Base-by-base conservation (phyloP, 1,284 basidiomycete genomes). In the Anthracocystis setariae region DNA sequence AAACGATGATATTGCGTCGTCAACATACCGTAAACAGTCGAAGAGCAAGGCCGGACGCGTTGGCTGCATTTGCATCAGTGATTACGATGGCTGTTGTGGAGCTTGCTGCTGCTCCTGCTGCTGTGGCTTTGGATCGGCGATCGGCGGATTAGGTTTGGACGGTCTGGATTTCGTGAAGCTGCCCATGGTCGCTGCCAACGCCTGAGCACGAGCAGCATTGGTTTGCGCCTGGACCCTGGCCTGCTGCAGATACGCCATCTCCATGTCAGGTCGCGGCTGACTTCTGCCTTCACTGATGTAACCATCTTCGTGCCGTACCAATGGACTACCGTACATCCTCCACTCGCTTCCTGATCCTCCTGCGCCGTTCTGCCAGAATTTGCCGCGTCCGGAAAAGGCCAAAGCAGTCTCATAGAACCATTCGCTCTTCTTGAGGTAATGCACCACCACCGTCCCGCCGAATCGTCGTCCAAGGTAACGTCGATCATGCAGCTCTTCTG, bases 341-440 rank as follows among this genome's bases (percentile, higher is more conserved):
- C 74, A 80, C 21, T 74, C 73, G 51, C 64, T 69, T 3, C 73
- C 78, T 1, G 72, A 57, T 9, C 77, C 77, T 1, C 77, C 77
- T 15, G 73, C 70, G 29, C 81, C 73, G 67, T 73, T 44, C 56
- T 62, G 33, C 84, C 84, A 84, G 62, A 82, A 80, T 58, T 91
- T 90, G 13, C 90, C 88, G 8, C 89, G 88, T 38, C 92, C 92
- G 27, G 97, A 85, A 20, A 98, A 85, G 20, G 93, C 93, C 17
- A 94, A 84, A 15, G 92, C 91, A 1, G 95, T 92, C 85, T 98
- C 95, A 72, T 93, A 84, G 84, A 93, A 98, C 95, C 94, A 98
- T 85, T 92, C 90, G 76, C 92, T 89, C 83, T 93, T 91, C 88
- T 98, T 98, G 85, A 98, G 90, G 82, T 92, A 98, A 84, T 98